These are phyloP conservation scores for Reutealis trisperma DNA, from an alignment of 345 rosid genomes.

Conservation along the genomic window DNA sequence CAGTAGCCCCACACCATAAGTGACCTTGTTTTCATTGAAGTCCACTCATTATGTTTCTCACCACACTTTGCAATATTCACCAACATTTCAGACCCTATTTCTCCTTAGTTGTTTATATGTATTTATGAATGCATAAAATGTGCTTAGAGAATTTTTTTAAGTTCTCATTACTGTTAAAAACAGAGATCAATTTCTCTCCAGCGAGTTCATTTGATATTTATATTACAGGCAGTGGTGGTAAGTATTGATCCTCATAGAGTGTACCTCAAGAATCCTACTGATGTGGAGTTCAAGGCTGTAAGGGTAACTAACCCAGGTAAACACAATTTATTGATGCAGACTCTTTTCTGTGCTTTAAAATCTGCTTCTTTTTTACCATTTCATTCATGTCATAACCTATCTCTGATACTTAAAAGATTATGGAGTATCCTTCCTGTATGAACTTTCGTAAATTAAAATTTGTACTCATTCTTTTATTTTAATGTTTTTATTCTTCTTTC, in stretches of 20 bases:
- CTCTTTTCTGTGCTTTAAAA: neutral
- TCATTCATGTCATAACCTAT: neutral
- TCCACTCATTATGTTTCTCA: neutral
- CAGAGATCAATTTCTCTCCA: neutral
- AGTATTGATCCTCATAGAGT: constrained; percentile 97
- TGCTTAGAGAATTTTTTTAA: neutral
- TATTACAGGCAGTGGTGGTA: constrained; percentile 89
- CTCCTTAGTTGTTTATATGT: too few species aligned
- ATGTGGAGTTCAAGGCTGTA: constrained; percentile 69
- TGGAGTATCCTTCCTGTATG: neutral
- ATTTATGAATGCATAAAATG: neutral
- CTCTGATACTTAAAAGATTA: neutral
- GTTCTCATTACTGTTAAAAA: neutral
- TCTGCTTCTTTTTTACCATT: neutral
- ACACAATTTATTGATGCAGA: neutral
- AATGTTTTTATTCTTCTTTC: neutral
- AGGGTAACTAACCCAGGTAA: constrained; percentile 72
- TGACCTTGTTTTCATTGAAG: neutral
- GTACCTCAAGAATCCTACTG: constrained; percentile 63
- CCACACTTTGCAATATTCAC: neutral
- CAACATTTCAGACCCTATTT: neutral
- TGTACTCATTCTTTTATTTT: neutral
- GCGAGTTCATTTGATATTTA: constrained; percentile 15
- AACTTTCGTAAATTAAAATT: neutral
- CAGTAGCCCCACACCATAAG: neutral